Percentiles rank a stretch among this genome's conserved stretches.
These are phyloP conservation scores for Sporothrix protearum DNA, from an alignment of 2,329 filamentous ascomycete species.

Conservation along the genomic window DNA sequence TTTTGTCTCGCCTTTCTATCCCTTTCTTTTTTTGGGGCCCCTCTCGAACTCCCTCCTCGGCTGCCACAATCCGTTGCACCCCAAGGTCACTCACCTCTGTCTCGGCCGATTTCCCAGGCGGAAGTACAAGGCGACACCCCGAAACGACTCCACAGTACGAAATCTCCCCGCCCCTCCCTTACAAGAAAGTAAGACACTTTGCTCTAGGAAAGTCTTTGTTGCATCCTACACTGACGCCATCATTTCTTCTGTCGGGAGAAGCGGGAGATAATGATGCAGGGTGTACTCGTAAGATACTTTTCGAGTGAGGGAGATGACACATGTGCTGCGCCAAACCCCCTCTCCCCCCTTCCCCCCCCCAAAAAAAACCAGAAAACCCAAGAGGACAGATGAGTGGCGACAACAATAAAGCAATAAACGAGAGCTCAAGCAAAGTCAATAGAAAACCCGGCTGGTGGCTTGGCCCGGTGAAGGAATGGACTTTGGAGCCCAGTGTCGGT, in stretches of 20 bases:
- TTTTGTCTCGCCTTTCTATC: not conserved
- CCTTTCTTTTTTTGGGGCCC: not conserved
- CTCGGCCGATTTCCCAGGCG: slow-evolving; percentile 22
- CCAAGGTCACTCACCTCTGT: slow-evolving; percentile 17
- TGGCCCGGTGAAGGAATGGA: slow-evolving; percentile 19
- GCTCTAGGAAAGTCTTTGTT: not conserved
- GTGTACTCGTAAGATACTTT: too few relatives aligned
- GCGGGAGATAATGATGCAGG: slow-evolving; percentile 2
- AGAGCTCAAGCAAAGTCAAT: not conserved
- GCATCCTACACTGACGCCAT: not conserved
- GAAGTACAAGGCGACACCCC: slow-evolving; percentile 7
- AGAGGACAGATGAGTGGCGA: not conserved
- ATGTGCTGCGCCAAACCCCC: slow-evolving; percentile 10
- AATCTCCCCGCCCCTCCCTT: not conserved
- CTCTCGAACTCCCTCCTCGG: slow-evolving; percentile 8
- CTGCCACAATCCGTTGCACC: not conserved
- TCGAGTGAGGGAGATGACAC: not conserved
- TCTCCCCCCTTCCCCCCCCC: too few relatives aligned
- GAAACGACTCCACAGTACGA: not conserved
- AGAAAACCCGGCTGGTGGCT: slow-evolving; percentile 22
- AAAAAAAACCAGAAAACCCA: too few relatives aligned
- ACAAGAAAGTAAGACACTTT: not conserved
- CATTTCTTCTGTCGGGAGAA: not conserved
- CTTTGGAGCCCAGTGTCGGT: not conserved
- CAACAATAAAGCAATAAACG: not conserved